phyloP scores from a whole-genome alignment of 306 rosid species.

The Vigna hirtella region DNA sequence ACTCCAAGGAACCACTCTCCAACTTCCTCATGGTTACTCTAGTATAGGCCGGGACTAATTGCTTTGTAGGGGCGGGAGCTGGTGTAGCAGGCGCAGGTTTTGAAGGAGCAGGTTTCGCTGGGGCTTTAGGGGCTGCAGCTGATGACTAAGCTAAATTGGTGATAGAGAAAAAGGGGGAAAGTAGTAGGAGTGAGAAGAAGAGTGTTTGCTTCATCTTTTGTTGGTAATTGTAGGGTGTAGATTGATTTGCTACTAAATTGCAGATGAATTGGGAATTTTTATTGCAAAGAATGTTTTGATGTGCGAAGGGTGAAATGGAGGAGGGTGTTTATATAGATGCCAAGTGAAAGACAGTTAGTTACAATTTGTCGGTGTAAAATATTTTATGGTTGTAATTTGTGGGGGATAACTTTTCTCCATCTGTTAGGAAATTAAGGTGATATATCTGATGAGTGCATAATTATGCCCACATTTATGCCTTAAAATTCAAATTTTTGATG shows the following conservation, averaged over 20 bases:
- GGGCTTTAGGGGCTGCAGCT: constrained; percentile 53
- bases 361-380: no score
- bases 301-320: constrained; percentile 15
- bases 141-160: constrained; percentile 52
- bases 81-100: constrained; percentile 36
- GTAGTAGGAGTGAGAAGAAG: constrained; percentile 41
- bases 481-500: no score
- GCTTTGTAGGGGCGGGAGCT: constrained; percentile 47
- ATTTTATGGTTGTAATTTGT: neutral
- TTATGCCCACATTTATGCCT: no score
- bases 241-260: neutral
- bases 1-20: constrained; percentile 70
- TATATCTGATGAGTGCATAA: no score
- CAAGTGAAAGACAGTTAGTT: neutral
- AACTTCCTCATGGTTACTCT: constrained; percentile 68
- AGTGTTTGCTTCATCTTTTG: constrained; percentile 45
- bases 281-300: constrained; percentile 37
- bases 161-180: constrained; percentile 35
- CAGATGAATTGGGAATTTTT: constrained; percentile 2
- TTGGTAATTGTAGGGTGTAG: neutral
- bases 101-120: constrained; percentile 48
- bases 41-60: constrained; percentile 62
- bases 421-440: constrained; percentile 10
- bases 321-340: constrained; percentile 46
- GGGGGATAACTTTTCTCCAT: constrained; percentile 1